Conservation (phyloP, 2,329 filamentous ascomycete genomes). For the Cladosporium phlei region DNA sequence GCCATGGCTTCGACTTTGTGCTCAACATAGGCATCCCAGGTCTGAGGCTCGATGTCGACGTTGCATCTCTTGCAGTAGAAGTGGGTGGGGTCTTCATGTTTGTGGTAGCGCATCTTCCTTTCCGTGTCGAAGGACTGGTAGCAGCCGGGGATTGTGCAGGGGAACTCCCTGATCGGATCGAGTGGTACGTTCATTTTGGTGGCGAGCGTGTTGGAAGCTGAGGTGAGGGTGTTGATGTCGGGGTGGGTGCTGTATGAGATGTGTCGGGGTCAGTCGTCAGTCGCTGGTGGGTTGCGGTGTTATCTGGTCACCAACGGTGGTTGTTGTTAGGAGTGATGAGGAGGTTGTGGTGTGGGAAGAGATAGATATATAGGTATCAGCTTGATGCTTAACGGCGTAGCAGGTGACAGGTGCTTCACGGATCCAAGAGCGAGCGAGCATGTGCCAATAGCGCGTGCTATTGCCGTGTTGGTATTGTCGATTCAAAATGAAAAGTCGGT, state of each 20-base stretch:
- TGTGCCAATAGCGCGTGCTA: not conserved
- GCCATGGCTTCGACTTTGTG: conserved; percentile 35
- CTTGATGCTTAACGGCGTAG: no score
- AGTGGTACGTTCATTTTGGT: not conserved
- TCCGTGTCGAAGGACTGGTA: conserved; percentile 40
- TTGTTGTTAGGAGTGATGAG: not conserved
- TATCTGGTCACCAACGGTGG: not conserved
- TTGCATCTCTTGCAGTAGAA: conserved; percentile 44
- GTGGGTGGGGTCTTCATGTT: conserved; percentile 40
- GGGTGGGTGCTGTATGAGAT: not conserved
- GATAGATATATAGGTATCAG: no score
- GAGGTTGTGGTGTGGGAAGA: not conserved
- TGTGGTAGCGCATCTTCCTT: conserved; percentile 49
- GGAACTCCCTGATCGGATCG: not conserved
- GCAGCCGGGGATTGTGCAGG: conserved; percentile 46
- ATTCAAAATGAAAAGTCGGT: no score
- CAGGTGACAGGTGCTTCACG: no score
- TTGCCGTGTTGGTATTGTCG: not conserved
- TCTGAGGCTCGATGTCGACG: conserved; percentile 29
- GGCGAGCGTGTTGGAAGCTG: no score
- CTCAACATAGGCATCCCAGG: conserved; percentile 28
- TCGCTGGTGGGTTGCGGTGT: conserved; percentile 4
- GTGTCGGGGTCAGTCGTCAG: no score
- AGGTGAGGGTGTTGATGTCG: not conserved
- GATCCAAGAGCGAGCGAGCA: no score